These are phyloP conservation scores for Trichodelitschia bisporula DNA, from an alignment of 495 filamentous ascomycete species.

Conservation along the genomic window DNA sequence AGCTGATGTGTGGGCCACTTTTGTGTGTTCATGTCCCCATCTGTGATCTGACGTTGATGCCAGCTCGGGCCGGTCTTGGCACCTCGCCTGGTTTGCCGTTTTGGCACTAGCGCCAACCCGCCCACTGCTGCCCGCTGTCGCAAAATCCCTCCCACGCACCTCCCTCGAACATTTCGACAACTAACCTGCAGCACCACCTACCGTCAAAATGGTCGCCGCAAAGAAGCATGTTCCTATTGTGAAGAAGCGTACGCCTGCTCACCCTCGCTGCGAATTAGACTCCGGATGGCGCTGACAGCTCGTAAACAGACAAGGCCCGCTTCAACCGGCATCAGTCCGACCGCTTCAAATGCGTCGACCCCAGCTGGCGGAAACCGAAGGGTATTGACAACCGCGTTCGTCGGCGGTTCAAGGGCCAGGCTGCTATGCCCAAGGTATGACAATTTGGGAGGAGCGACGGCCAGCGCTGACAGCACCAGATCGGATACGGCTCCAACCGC, in stretches of 20 bases:
- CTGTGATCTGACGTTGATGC: too few relatives aligned
- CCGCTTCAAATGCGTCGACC: conserved; percentile 68
- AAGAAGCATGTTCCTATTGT: conserved; percentile 98
- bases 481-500: conserved; percentile 94
- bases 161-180: too few relatives aligned
- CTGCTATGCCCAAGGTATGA: conserved; percentile 93
- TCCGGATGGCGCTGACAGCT: conserved; percentile 1
- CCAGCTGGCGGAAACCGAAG: conserved; percentile 95
- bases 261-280: conserved; percentile 1
- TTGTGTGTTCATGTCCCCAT: too few relatives aligned
- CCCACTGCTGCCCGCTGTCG: too few relatives aligned
- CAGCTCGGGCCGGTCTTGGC: too few relatives aligned
- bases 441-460: background rate
- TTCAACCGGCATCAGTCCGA: conserved; percentile 95
- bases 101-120: too few relatives aligned
- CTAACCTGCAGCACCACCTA: too few relatives aligned
- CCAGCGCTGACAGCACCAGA: conserved; percentile 25
- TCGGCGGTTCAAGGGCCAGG: conserved; percentile 80
- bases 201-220: conserved; percentile 74
- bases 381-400: conserved; percentile 91
- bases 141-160: too few relatives aligned
- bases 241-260: conserved; percentile 76
- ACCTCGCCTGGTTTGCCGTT: too few relatives aligned
- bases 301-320: conserved; percentile 64
- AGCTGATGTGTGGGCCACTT: too few relatives aligned